Base-by-base conservation (phyloP, 1,139 yeast genomes). In the Yamadazyma trypodendri region DNA sequence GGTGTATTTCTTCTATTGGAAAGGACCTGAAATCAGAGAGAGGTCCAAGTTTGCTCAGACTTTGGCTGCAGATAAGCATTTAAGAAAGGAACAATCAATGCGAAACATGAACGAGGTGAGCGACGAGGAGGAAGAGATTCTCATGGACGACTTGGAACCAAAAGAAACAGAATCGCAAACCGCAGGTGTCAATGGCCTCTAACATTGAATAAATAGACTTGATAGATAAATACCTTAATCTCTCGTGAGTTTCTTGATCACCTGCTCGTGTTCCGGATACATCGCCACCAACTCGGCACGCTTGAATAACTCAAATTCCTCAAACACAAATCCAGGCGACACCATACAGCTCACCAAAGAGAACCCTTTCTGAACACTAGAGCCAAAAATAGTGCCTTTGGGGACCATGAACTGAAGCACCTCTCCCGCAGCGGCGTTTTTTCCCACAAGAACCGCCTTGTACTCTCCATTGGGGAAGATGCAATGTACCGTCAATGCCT, bases 1-100 rank as follows among this genome's bases (percentile, higher is more conserved):
- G n/a, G 55, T 57, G 17, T 58, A 56, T 37, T 42, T 58, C 3
- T 58, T 58, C 45, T 58, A 58, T 44, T 57, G 60, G 60, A 58
- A 56, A 39, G 63, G 63, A 2, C 63, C 63, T 6, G 41, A 40
- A 20, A 56, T 58, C 36, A 52, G 62, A 39, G 42, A 41, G 12
- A 54, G 37, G 34, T 54, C 60, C 33, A 51, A 52, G 44, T 58
- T 58, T 40, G 63, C 63, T 10, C 61, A 57, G 39, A 55, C 60
- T 8, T 54, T 58, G 47, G 63, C 62, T 13, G 62, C 62, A 4
- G 62, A 58, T 42, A 44, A 47, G 29, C 40, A 41, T 24, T 44
- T 51, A 15, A 48, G 44, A 31, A 49, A 41, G 21, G 51, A 49
- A 35, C 39, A 42, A 35, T 41, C 49, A 2, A 31, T 37, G 16